Evolutionary conservation across 805 yeast genomes (phyloP), one percentile per base, ranked within the genome.

Genomic region (Torulaspora quercuum): DNA sequence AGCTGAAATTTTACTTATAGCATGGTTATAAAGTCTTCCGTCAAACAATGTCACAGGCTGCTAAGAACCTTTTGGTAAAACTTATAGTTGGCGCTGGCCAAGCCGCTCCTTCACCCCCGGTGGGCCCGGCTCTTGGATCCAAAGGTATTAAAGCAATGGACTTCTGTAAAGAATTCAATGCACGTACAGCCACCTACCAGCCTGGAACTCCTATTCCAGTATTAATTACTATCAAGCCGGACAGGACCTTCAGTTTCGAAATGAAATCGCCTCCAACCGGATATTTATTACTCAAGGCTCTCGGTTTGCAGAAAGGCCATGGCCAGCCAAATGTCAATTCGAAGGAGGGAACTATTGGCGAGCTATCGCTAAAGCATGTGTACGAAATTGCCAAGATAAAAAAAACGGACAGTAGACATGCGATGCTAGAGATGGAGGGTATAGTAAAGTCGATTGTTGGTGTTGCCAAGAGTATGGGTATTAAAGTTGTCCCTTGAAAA

Each of bases 21-120:
- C n/a, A n/a, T n/a, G n/a, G n/a, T n/a, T n/a, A 7, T 13, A 20
- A 15, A 21, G 25, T 10, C 19, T 18, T 29, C n/a, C 12, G 21
- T n/a, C 25, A 13, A 8, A 14, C n/a, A 6, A 59, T 59, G 64
- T 49, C 66, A 35, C 52, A 55, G 47, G 57, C 63, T 12, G 67
- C 70, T 13, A 83, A 78, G 59, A 82, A 78, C 59, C 68, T 80
- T 25, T 56, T 89, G 50, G 87, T 90, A 36, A 92, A 90, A 63
- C 75, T 90, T 43, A 80, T 90, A 33, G 97, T 90, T 3, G 95
- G 90, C 6, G 97, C 98, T 4, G 97, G 97, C 3, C 85, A 88
- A 61, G 98, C 98, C 0, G 92, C 97, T 2, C 97, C 98, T 26
- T 82, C 96, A 2, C 98, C 98, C 18, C 98, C 98, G 5, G 97